These are phyloP conservation scores for Lichtheimia ornata DNA, from an alignment of 371 early-diverging fungal species.

Conservation along the genomic window DNA sequence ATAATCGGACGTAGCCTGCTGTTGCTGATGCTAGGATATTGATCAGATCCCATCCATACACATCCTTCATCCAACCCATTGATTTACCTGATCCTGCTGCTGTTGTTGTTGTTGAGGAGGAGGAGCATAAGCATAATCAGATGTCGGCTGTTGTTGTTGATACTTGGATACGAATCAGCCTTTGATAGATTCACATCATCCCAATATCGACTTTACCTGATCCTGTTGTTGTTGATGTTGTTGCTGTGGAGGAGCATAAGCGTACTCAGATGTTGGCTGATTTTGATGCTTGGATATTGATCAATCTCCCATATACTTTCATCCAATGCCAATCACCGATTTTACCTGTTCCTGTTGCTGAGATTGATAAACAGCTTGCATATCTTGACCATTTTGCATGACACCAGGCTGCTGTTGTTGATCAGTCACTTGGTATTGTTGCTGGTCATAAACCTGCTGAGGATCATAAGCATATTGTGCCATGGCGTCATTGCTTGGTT, in stretches of 20 bases:
- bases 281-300: too few species aligned
- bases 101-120: not conserved
- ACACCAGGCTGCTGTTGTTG: not conserved
- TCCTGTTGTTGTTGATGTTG: not conserved
- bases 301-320: not conserved
- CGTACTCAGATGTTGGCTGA: too few species aligned
- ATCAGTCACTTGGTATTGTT: not conserved
- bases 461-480: constrained; percentile 5
- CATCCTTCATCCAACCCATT: too few species aligned
- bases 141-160: not conserved
- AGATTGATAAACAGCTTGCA: not conserved
- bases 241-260: not conserved
- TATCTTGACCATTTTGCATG: not conserved
- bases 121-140: not conserved
- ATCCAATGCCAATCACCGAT: not conserved
- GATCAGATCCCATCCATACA: too few species aligned
- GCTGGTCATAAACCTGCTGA: not conserved
- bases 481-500: constrained; percentile 6
- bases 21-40: too few species aligned
- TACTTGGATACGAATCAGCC: too few species aligned
- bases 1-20: not conserved
- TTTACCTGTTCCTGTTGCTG: not conserved
- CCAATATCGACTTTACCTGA: too few species aligned
- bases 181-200: too few species aligned
- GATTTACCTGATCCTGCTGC: not conserved